These are phyloP conservation scores for Rhynchospora tenuis DNA, from an alignment of 176 grass and related monocot genomes.

Conservation along the genomic window DNA sequence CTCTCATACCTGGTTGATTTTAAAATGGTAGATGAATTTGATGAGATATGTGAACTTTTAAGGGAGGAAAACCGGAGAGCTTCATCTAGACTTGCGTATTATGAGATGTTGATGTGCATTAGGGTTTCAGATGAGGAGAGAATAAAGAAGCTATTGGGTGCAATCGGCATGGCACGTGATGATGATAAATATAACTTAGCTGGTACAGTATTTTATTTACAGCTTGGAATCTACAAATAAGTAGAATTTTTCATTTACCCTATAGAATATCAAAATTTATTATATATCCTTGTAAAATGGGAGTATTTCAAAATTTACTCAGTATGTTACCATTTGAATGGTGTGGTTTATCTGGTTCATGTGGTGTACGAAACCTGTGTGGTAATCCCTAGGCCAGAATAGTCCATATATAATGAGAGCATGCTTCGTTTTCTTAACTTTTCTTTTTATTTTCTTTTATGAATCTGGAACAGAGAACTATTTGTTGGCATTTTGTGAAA, in stretches of 20 bases:
- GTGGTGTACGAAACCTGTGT: neutral
- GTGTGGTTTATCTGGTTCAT: neutral
- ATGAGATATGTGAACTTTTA: constrained; percentile 54
- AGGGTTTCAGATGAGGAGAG: constrained; percentile 55
- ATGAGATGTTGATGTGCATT: constrained; percentile 81
- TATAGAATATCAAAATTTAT: neutral
- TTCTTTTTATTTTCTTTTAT: constrained; percentile 13
- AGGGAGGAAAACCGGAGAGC: constrained; percentile 54
- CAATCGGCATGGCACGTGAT: constrained; percentile 30
- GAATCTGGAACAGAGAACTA: constrained; percentile 55
- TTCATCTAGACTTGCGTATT: constrained; percentile 64
- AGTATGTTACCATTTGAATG: no score
- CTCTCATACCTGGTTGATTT: constrained; percentile 71
- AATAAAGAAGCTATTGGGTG: constrained; percentile 49
- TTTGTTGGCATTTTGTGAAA: constrained; percentile 66
- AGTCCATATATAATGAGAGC: neutral
- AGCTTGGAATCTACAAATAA: neutral
- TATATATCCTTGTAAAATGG: neutral
- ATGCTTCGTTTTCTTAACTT: constrained; percentile 1
- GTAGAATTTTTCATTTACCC: neutral
- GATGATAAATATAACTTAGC: constrained; percentile 46
- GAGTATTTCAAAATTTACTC: neutral
- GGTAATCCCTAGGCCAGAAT: neutral
- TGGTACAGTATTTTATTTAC: constrained; percentile 36
- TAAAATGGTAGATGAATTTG: constrained; percentile 56